A percentile compares a stretch with the other conserved stretches of the same genome.
Conservation (phyloP, 2,329 filamentous ascomycete genomes). For the Colletotrichum sp. region DNA sequence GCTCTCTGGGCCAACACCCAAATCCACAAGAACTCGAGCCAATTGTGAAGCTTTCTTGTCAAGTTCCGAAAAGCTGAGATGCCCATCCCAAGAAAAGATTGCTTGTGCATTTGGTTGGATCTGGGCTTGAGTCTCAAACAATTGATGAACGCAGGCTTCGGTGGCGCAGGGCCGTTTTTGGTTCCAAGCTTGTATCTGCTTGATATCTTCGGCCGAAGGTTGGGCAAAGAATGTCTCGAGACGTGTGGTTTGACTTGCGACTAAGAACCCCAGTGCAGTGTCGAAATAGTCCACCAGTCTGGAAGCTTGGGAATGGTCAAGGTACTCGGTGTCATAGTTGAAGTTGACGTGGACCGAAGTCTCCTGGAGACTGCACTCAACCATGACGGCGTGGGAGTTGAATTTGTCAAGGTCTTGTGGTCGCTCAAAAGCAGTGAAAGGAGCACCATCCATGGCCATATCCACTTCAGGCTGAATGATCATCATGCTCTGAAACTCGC, state of each 20-base stretch:
- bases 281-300: conserved; percentile 7
- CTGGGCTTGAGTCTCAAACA: not conserved
- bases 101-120: not conserved
- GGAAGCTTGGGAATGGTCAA: not conserved
- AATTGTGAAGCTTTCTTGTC: conserved; percentile 21
- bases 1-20: conserved; percentile 24
- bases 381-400: conserved; percentile 7
- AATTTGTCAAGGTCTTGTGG: conserved; percentile 13
- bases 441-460: not conserved
- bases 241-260: not conserved
- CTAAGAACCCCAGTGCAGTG: not conserved
- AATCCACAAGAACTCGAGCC: conserved; percentile 15
- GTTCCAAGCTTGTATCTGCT: not conserved
- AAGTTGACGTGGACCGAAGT: not conserved
- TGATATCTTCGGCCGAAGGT: not conserved
- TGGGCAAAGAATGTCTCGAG: not conserved
- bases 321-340: not conserved
- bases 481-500: conserved; percentile 17
- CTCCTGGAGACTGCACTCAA: conserved; percentile 1
- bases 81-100: conserved; percentile 27
- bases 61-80: conserved; percentile 23
- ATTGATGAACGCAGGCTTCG: not conserved
- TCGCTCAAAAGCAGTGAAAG: not conserved
- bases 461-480: conserved; percentile 21
- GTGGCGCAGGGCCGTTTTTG: not conserved